Conservation (phyloP, 352 stramenopile species). For the Globisporangium alternatum region DNA sequence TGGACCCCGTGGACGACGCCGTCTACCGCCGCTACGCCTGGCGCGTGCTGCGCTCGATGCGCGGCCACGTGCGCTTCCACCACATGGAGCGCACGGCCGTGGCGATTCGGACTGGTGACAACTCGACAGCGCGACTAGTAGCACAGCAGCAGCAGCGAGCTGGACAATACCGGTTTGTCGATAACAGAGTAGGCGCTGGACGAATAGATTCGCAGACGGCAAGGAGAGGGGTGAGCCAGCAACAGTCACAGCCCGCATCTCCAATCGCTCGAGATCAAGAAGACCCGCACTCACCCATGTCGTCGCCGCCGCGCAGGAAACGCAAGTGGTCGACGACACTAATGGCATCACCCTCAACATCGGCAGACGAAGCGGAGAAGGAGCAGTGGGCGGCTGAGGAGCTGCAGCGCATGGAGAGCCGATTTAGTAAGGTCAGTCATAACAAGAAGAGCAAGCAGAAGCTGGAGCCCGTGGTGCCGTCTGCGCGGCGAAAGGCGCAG, state of each 20-base stretch:
- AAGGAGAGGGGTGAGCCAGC: not conserved
- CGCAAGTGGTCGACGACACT: slow-evolving; percentile 78
- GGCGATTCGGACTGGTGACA: not conserved
- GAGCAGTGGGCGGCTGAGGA: slow-evolving; percentile 8
- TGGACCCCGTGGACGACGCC: slow-evolving; percentile 53
- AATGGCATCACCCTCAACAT: slow-evolving; percentile 16
- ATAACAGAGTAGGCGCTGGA: not conserved
- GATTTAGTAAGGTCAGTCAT: not conserved
- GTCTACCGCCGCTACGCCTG: slow-evolving; percentile 60
- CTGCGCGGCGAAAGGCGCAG: slow-evolving; percentile 42
- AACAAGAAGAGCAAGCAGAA: slow-evolving; percentile 30
- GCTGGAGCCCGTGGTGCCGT: slow-evolving; percentile 42
- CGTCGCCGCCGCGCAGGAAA: slow-evolving; percentile 31
- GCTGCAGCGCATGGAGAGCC: not conserved
- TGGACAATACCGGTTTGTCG: not conserved
- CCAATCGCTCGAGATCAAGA: not conserved
- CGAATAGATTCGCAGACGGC: slow-evolving; percentile 16
- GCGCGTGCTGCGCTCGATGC: slow-evolving; percentile 57
- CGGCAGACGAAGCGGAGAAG: slow-evolving; percentile 3
- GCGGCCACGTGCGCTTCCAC: slow-evolving; percentile 56
- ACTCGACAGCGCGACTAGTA: not conserved
- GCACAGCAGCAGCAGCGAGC: slow-evolving; percentile 1
- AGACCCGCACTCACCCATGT: slow-evolving; percentile 10
- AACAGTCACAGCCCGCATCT: not conserved
- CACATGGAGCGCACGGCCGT: slow-evolving; percentile 40